Percentiles rank a stretch among this genome's conserved stretches.
Conservation (phyloP, 139 green algal genomes). For the Yamagishiella unicocca region DNA sequence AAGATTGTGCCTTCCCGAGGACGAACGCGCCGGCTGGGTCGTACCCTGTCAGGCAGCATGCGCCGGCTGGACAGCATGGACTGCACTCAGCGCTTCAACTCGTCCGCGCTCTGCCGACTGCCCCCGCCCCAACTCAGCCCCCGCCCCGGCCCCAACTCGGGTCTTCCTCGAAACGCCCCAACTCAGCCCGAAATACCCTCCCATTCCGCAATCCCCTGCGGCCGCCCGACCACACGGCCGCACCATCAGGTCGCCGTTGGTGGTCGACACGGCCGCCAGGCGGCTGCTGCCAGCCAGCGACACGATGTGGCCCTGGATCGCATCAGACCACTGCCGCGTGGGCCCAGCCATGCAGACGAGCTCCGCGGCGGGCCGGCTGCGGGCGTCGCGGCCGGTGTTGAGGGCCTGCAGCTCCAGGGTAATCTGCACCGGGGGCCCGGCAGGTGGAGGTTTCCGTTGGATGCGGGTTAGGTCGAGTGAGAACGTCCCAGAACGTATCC, state of each 20-base stretch:
- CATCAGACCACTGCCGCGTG: slow-evolving; percentile 66
- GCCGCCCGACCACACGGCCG: neutral
- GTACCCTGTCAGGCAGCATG: no score
- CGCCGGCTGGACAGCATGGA: no score
- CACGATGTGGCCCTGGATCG: slow-evolving; percentile 53
- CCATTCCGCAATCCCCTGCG: neutral
- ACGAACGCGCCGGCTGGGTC: no score
- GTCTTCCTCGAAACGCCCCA: no score
- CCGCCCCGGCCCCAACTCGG: no score
- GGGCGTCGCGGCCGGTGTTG: slow-evolving; percentile 47
- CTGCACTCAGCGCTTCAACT: no score
- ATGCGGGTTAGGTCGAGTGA: neutral
- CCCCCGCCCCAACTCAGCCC: no score
- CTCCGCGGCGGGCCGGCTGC: slow-evolving; percentile 9
- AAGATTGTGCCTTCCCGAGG: no score
- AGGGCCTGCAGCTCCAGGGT: slow-evolving; percentile 46
- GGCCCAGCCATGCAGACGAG: slow-evolving; percentile 43
- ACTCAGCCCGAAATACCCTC: neutral
- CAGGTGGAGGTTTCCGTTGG: neutral
- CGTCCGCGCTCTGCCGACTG: no score
- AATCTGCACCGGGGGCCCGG: neutral
- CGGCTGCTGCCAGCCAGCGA: slow-evolving; percentile 58
- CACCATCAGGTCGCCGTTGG: slow-evolving; percentile 61
- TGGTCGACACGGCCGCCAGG: slow-evolving; percentile 66
- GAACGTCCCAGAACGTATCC: no score